Evolutionary conservation across 73 alveolate species (phyloP).

Genomic region (Paraurostyla sp.): DNA sequence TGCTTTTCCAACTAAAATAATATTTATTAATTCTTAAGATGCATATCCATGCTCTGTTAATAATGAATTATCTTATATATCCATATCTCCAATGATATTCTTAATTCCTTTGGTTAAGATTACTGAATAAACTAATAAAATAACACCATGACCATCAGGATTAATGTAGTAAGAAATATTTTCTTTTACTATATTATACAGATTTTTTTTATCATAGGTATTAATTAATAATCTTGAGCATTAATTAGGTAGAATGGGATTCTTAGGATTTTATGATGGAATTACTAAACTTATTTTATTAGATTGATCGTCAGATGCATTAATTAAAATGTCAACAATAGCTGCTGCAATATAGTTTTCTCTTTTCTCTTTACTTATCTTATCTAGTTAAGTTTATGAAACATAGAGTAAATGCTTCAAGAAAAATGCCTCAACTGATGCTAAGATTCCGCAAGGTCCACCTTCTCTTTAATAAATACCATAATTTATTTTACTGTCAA

Average conservation of each 20-base stretch:
- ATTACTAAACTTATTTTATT: constrained; percentile 22
- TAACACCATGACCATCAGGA: constrained; percentile 58
- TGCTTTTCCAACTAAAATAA: constrained; percentile 79
- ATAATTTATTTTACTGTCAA: constrained; percentile 53
- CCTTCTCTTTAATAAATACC: constrained; percentile 85
- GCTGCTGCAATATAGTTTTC: constrained; percentile 61
- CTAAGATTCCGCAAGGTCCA: constrained; percentile 87
- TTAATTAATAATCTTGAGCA: constrained; percentile 23
- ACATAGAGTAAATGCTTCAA: constrained; percentile 75
- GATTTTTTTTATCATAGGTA: neutral
- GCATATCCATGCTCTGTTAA: constrained; percentile 76
- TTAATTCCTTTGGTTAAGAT: constrained; percentile 36
- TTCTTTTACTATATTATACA: neutral
- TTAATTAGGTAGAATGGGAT: constrained; percentile 50
- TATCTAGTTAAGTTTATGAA: neutral
- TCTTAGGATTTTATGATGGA: constrained; percentile 30
- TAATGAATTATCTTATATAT: constrained; percentile 32
- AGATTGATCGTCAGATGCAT: constrained; percentile 6
- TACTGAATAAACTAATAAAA: constrained; percentile 48
- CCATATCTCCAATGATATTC: constrained; percentile 32
- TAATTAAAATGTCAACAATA: constrained; percentile 31
- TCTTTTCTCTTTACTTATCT: constrained; percentile 16
- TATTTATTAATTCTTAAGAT: constrained; percentile 77
- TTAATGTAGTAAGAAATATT: neutral
- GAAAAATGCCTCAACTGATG: constrained; percentile 77